Conservation (phyloP, 495 filamentous ascomycete species). For the Chaetomidium leptoderma region DNA sequence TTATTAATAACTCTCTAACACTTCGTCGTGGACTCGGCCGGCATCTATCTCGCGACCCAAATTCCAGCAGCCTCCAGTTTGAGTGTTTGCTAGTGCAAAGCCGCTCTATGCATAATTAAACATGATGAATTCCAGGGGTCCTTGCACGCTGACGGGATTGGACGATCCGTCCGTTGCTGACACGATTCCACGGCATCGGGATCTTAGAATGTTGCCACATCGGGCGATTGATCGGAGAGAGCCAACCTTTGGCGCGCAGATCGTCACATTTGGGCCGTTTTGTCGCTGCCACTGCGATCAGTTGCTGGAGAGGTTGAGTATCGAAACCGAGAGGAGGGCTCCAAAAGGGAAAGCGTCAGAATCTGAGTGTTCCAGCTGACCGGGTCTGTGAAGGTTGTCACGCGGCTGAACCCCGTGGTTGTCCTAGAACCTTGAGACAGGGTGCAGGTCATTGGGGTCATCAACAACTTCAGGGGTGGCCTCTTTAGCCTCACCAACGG, state of each 20-base stretch:
- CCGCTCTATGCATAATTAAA: conserved; percentile 2
- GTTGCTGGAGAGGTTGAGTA: background rate
- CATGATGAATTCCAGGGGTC: background rate
- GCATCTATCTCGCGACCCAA: too few relatives aligned
- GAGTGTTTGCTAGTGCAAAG: too few relatives aligned
- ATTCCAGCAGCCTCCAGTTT: too few relatives aligned
- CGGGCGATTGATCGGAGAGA: background rate
- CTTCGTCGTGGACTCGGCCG: too few relatives aligned
- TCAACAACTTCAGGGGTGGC: too few relatives aligned
- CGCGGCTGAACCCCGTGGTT: conserved; percentile 3
- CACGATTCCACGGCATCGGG: background rate
- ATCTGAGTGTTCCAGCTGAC: too few relatives aligned
- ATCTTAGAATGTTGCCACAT: conserved; percentile 7
- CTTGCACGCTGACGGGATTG: background rate
- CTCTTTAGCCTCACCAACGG: too few relatives aligned
- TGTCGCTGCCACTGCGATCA: background rate
- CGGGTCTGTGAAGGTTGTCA: background rate
- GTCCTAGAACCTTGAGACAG: background rate
- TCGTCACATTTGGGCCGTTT: background rate
- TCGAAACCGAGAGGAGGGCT: background rate
- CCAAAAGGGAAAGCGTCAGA: background rate
- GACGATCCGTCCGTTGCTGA: background rate
- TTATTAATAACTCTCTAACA: too few relatives aligned
- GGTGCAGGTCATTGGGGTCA: too few relatives aligned
- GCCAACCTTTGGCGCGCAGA: background rate